Evolutionary conservation across 306 rosid genomes (phyloP).

Genomic region (Mucuna pruriens): DNA sequence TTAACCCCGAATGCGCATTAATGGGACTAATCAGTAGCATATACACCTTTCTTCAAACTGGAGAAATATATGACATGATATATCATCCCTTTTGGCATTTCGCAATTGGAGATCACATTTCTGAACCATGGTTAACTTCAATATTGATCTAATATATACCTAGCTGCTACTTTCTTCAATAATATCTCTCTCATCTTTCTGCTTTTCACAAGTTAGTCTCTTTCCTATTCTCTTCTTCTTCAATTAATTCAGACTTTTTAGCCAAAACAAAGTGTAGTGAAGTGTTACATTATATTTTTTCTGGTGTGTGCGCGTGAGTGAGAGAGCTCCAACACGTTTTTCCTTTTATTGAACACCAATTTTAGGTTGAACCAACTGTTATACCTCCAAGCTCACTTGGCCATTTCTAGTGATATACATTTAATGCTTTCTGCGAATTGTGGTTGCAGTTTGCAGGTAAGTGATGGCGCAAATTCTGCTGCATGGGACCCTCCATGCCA

Average conservation of each 20-base stretch:
- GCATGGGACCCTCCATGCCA: constrained; percentile 82
- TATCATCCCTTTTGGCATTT: background rate
- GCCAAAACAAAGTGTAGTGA: too few species aligned
- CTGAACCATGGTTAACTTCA: background rate
- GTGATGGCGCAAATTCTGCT: constrained; percentile 63
- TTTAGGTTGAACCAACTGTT: background rate
- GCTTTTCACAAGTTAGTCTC: constrained; percentile 3
- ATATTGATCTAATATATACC: background rate
- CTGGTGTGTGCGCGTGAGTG: background rate
- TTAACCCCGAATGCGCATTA: background rate
- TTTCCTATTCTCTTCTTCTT: background rate
- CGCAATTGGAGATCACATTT: background rate
- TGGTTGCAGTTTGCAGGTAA: constrained; percentile 37
- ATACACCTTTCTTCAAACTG: background rate
- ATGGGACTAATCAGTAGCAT: background rate
- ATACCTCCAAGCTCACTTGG: background rate
- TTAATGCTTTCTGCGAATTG: background rate
- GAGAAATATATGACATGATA: background rate
- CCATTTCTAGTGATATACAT: background rate
- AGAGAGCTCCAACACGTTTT: background rate
- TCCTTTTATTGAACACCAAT: background rate
- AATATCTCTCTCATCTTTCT: background rate
- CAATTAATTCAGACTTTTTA: background rate
- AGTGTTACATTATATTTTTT: too few species aligned
- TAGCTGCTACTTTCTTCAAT: background rate